Conservation (phyloP, 106 monocot genomes). For the Dactylorhiza incarnata region DNA sequence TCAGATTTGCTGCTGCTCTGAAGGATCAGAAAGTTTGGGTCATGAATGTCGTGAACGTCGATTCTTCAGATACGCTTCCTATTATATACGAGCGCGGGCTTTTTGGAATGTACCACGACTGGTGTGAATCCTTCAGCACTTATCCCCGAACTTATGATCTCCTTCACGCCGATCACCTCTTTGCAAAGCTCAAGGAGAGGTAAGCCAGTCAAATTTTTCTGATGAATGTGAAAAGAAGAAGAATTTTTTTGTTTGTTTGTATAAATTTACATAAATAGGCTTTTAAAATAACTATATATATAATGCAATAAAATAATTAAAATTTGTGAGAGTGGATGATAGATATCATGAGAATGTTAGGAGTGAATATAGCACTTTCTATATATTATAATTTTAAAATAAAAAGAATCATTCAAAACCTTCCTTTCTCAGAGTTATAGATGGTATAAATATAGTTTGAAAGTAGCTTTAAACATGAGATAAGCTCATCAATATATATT, state of each 20-base stretch:
- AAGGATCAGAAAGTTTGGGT: slow-evolving; percentile 84
- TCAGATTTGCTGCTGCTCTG: slow-evolving; percentile 86
- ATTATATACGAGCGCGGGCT: slow-evolving; percentile 64
- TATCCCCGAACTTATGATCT: slow-evolving; percentile 72
- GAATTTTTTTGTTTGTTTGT: neutral
- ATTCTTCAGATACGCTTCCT: slow-evolving; percentile 57
- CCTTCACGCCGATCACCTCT: slow-evolving; percentile 56
- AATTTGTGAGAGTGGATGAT: too few species aligned
- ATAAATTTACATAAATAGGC: too few species aligned
- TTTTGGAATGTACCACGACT: slow-evolving; percentile 70
- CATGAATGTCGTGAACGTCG: slow-evolving; percentile 90
- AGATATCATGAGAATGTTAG: too few species aligned
- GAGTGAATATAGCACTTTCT: too few species aligned
- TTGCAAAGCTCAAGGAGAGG: slow-evolving; percentile 73
- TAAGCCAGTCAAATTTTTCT: slow-evolving; percentile 9
- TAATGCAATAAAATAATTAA: too few species aligned
- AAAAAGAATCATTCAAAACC: too few species aligned
- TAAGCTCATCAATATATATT: too few species aligned
- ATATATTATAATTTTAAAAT: too few species aligned
- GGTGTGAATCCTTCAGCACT: slow-evolving; percentile 75
- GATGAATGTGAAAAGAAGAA: neutral
- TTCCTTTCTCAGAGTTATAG: too few species aligned
- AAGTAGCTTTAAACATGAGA: too few species aligned
- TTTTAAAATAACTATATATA: too few species aligned
- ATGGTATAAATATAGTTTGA: too few species aligned